Evolutionary conservation across 495 filamentous ascomycete genomes (phyloP).

Genomic region (Trichodelitschia bisporula): DNA sequence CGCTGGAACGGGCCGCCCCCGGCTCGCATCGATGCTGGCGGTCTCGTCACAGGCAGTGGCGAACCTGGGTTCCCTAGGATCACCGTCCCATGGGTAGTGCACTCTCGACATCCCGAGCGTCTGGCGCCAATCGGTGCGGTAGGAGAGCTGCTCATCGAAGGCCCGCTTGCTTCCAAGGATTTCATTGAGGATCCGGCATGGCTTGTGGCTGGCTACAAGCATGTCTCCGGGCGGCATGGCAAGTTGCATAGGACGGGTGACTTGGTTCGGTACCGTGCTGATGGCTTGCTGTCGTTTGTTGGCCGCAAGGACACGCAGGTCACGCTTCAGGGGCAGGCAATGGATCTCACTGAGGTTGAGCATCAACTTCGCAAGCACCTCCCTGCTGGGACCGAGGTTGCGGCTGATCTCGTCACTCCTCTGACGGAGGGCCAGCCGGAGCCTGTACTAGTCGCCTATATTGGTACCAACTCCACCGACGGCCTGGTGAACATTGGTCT

Average conservation of each 20-base stretch:
- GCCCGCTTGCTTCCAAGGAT: neutral
- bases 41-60: too few relatives aligned
- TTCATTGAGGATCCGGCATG: neutral
- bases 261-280: neutral
- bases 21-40: too few relatives aligned
- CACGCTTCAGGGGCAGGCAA: neutral
- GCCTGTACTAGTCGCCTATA: too few relatives aligned
- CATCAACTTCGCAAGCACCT: neutral
- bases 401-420: too few relatives aligned
- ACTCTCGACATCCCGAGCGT: neutral
- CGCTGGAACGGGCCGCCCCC: too few relatives aligned
- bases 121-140: slow-evolving; percentile 1
- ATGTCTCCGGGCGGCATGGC: neutral
- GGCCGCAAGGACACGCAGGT: neutral
- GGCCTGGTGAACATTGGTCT: too few relatives aligned
- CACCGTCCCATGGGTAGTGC: neutral
- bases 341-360: neutral
- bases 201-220: neutral
- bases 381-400: too few relatives aligned
- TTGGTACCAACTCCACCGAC: too few relatives aligned
- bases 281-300: neutral
- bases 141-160: slow-evolving; percentile 1
- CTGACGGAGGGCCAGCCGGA: too few relatives aligned
- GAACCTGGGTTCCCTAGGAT: too few relatives aligned
- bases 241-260: neutral